A percentile compares a stretch with the other conserved stretches of the same genome.
Evolutionary conservation across 306 rosid genomes (phyloP).

Genomic region (Acacia confusa): DNA sequence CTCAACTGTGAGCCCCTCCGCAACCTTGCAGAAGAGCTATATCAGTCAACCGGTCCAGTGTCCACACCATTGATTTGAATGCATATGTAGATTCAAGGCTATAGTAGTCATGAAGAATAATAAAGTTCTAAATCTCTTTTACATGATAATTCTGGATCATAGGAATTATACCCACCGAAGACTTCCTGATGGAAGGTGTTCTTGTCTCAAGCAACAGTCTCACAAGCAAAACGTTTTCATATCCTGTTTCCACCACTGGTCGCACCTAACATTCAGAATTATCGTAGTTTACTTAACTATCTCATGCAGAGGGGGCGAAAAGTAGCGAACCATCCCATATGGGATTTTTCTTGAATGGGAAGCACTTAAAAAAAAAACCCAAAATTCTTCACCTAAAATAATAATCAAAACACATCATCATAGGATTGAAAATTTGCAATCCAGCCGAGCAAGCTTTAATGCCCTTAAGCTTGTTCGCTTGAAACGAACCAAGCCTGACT

Average conservation of each 20-base stretch:
- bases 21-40: conserved; percentile 64
- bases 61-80: conserved; percentile 17
- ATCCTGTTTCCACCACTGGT: conserved; percentile 96
- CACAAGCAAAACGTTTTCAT: conserved; percentile 83
- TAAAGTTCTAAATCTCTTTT: not conserved
- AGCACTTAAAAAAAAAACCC: not conserved
- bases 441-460: not conserved
- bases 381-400: not conserved
- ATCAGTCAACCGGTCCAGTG: conserved; percentile 15
- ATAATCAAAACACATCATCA: not conserved
- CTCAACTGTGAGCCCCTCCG: conserved; percentile 70
- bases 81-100: conserved; percentile 27
- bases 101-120: conserved; percentile 3
- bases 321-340: conserved; percentile 1
- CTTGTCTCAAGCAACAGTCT: conserved; percentile 82
- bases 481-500: not conserved
- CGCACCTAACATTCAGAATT: conserved; percentile 70
- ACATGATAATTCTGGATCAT: conserved; percentile 10
- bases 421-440: not conserved
- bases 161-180: conserved; percentile 61
- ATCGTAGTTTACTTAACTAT: conserved; percentile 15
- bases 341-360: conserved; percentile 2
- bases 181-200: conserved; percentile 61
- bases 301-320: conserved; percentile 1
- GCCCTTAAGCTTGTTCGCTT: not conserved